A percentile compares a stretch with the other conserved stretches of the same genome.
Evolutionary conservation across 768 basidiomycete genomes (phyloP).

Genomic region (Tephrocybe sp.): DNA sequence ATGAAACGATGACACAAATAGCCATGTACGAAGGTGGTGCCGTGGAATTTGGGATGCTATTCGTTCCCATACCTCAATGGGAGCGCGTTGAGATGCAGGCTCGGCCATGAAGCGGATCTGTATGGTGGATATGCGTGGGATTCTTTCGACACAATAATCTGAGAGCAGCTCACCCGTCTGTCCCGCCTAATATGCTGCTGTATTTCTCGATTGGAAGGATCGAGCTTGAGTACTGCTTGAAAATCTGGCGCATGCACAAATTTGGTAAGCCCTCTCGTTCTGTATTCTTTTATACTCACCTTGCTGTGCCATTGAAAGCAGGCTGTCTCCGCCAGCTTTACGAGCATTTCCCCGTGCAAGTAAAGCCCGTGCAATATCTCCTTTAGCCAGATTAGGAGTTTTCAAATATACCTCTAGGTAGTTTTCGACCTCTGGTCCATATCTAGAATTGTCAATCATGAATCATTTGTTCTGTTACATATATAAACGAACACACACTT

Average conservation of each 20-base stretch:
- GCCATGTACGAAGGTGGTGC: conserved; percentile 68
- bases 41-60: conserved; percentile 64
- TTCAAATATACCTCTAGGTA: conserved; percentile 66
- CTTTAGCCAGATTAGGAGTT: conserved; percentile 55
- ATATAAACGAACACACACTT: conserved; percentile 34
- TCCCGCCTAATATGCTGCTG: conserved; percentile 49
- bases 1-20: conserved; percentile 63
- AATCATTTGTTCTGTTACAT: conserved; percentile 1
- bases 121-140: conserved; percentile 9
- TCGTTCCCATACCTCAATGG: conserved; percentile 67
- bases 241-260: conserved; percentile 52
- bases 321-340: conserved; percentile 51
- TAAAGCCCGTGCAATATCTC: conserved; percentile 53
- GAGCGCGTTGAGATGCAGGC: conserved; percentile 61
- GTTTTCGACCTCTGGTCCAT: conserved; percentile 62
- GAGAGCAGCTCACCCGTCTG: conserved; percentile 35
- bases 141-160: neutral
- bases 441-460: conserved; percentile 35
- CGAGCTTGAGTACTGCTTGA: conserved; percentile 56
- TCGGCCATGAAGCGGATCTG: conserved; percentile 55
- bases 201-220: conserved; percentile 57
- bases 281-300: conserved; percentile 34
- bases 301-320: conserved; percentile 59
- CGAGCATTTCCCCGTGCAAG: conserved; percentile 61
- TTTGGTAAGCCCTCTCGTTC: neutral